phyloP scores from a whole-genome alignment of 1,139 yeast species.

The Protomyces lactucae-debilis region DNA sequence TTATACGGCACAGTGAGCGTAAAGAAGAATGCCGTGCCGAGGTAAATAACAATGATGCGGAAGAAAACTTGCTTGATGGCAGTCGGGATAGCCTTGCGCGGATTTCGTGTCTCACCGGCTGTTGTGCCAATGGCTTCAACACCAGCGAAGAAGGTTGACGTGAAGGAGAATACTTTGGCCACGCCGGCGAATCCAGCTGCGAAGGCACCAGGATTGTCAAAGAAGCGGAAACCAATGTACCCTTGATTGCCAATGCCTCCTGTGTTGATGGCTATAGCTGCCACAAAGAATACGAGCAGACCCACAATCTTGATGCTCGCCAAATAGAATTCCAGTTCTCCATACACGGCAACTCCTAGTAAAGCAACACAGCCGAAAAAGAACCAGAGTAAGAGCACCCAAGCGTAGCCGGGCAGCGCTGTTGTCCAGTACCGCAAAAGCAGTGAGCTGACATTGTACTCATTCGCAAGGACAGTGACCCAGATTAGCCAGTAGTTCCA shows the following conservation, averaged over 20 bases:
- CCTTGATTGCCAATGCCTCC: constrained; percentile 53
- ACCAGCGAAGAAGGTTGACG: constrained; percentile 44
- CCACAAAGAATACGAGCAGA: constrained; percentile 42
- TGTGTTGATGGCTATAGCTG: constrained; percentile 35
- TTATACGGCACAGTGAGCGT: constrained; percentile 73
- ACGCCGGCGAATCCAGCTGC: constrained; percentile 49
- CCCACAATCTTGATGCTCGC: constrained; percentile 56
- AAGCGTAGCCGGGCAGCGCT: constrained; percentile 35
- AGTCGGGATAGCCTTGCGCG: constrained; percentile 68
- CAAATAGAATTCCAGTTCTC: constrained; percentile 67
- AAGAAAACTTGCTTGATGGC: constrained; percentile 71
- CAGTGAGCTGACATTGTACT: constrained; percentile 71
- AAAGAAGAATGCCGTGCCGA: constrained; percentile 58
- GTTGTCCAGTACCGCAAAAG: constrained; percentile 41
- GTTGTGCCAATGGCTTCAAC: constrained; percentile 69
- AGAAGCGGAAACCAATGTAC: constrained; percentile 58
- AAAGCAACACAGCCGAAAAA: constrained; percentile 35
- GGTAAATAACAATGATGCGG: constrained; percentile 68
- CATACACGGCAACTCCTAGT: constrained; percentile 42
- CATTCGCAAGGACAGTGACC: constrained; percentile 70
- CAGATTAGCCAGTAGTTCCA: constrained; percentile 72
- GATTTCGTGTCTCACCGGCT: constrained; percentile 72
- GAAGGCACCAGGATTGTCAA: constrained; percentile 44
- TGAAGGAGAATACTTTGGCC: constrained; percentile 51
- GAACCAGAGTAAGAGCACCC: constrained; percentile 36